Evolutionary conservation across 192 early-diverging fungal genomes (phyloP).

Genomic region (Diversispora epigaea): DNA sequence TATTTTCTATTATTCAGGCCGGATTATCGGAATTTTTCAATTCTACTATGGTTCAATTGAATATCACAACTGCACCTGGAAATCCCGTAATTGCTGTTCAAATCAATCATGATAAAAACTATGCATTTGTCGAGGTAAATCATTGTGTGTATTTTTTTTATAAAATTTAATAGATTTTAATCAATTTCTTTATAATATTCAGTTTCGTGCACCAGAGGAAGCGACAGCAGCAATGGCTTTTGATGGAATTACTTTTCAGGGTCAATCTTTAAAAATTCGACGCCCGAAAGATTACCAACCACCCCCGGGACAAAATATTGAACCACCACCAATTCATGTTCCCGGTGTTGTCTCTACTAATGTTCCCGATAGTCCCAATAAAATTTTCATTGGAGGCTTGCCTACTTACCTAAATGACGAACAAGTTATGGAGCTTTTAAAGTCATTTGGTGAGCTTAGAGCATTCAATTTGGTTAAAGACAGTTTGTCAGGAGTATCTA

Average conservation of each 20-base stretch:
- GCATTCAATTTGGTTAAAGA: slow-evolving; percentile 95
- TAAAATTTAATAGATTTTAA: not conserved
- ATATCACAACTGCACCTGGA: slow-evolving; percentile 68
- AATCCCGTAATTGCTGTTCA: slow-evolving; percentile 76
- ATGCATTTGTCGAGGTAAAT: slow-evolving; percentile 91
- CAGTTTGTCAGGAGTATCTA: slow-evolving; percentile 66
- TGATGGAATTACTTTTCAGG: slow-evolving; percentile 86
- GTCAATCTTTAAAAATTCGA: slow-evolving; percentile 82
- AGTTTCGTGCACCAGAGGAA: slow-evolving; percentile 87
- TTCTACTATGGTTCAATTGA: slow-evolving; percentile 73
- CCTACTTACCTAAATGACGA: slow-evolving; percentile 87
- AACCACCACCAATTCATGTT: slow-evolving; percentile 60
- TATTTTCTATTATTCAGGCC: slow-evolving; percentile 39
- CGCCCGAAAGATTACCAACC: slow-evolving; percentile 92
- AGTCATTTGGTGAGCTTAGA: slow-evolving; percentile 89
- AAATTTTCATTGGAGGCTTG: slow-evolving; percentile 92
- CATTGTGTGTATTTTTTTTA: not conserved
- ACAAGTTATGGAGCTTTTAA: slow-evolving; percentile 91
- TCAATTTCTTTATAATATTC: not conserved
- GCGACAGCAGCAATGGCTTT: slow-evolving; percentile 89
- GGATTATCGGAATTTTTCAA: slow-evolving; percentile 85
- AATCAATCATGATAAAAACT: slow-evolving; percentile 92
- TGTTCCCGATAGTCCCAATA: slow-evolving; percentile 88
- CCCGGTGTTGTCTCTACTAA: slow-evolving; percentile 84
- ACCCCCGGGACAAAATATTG: slow-evolving; percentile 50